Evolutionary conservation across 2,329 filamentous ascomycete genomes (phyloP), one percentile per base, ranked within the genome.

Genomic region (Calonectria pseudoturangicola): DNA sequence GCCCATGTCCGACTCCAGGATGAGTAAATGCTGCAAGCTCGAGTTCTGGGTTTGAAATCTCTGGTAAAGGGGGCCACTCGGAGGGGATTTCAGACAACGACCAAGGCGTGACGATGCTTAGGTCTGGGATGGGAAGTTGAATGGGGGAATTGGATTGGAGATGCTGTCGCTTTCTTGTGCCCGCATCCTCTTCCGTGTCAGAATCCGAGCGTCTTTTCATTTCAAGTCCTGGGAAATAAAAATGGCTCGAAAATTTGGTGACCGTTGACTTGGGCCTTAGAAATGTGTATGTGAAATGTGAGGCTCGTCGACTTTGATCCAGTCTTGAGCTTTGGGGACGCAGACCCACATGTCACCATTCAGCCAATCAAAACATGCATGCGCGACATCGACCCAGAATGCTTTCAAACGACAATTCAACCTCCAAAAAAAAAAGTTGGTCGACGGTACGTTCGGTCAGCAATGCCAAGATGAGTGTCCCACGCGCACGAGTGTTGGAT

Each of bases 11-110:
- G 67, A 86, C 80, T 1, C 90, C 91, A 1, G 88, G 85, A 77
- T 96, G 94, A 1, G 90, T 94, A 79, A 96, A 93, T 13, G 92
- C 90, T 18, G 91, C 89, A 30, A 84, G 85, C 77, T 92, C 90
- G 21, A 96, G 86, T 27, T 86, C 83, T 0, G 88, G 84, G 74
- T 95, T 89, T 7, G 87, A 79, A 64, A 95, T 89, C 12, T 85
- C 81, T 3, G 94, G 94, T 1, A 95, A 84, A 1, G 89, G 86
- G 3, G 93, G 93, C 1, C 90, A 80, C 1, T 83, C 73, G 18
- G 79, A 75, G 4, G 87, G 82, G 47, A 92, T 88, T 43, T 89
- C 87, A 69, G 87, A 83, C 39, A 82, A 84, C n/a, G 81, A 87
- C 89, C 88, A 93, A 70, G 85, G 86, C 66, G 84, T 68, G 39